Base-by-base conservation (phyloP, 306 rosid species). In the Trifolium fragiferum region DNA sequence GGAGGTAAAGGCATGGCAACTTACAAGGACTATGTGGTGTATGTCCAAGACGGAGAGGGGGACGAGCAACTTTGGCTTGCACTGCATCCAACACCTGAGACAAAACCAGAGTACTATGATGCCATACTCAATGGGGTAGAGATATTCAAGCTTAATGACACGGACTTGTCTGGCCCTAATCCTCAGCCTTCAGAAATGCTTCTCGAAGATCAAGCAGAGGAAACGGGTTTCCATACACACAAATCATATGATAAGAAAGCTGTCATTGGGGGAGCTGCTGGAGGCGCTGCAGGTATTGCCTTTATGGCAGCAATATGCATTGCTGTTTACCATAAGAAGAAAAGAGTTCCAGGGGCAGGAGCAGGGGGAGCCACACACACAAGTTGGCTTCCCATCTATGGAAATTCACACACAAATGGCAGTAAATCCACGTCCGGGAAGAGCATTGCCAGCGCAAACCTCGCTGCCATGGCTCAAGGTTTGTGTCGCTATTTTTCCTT, bases 221-320 rank as follows among this genome's bases (percentile, higher is more conserved):
- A 23, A 50, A 44, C 6, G 0, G 58, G 27, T 16, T 79, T 82
- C 53, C 7, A 15, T 6, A 7, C 16, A 23, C 59, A 14, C 30
- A 18, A 6, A 15, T 2, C 8, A 8, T 47, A 23, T 15, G 18
- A 46, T 4, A 72, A 23, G 40, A 49, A 5, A 1, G 43, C 16
- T 51, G 79, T 84, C 43, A 84, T 86, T 46, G 88, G 88, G 38
- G 86, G 84, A 57, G 84, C 88, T n/a, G 88, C 84, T 4, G 88
- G 88, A 57, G 87, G 86, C 38, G 90, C 86, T 14, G 86, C 86
- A 2, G 86, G 88, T 72, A 25, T 80, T 38, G 84, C 84, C 13
- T 57, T 86, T 3, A 64, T 86, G 78, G 86, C 88, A 25, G 88
- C 74, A 54, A 8, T 86, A 18, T 79, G 82, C 38, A 14, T 79